Conservation (phyloP, 1,284 basidiomycete genomes). For the Trichosporon inkin region DNA sequence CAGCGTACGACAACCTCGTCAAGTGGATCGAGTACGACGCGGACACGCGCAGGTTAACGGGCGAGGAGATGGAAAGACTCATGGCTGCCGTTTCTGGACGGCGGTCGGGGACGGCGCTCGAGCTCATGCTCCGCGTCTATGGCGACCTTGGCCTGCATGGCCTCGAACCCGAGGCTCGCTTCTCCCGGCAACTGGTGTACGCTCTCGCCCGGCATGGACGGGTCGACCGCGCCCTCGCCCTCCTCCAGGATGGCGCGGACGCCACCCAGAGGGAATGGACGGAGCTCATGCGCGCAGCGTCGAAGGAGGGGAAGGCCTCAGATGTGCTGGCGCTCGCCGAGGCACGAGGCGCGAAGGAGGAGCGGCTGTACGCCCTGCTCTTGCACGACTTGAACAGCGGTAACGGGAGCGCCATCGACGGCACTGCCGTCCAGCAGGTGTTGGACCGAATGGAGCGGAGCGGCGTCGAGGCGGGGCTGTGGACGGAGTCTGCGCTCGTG, state of each 20-base stretch:
- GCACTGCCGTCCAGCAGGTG: slow-evolving; percentile 7
- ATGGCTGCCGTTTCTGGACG: not conserved
- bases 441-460: not conserved
- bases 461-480: slow-evolving; percentile 15
- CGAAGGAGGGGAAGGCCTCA: not conserved
- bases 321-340: not conserved
- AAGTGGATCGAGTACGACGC: slow-evolving; percentile 7
- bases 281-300: slow-evolving; percentile 14
- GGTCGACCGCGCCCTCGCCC: slow-evolving; percentile 13
- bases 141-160: slow-evolving; percentile 15
- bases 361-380: slow-evolving; percentile 11
- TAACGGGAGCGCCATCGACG: not conserved
- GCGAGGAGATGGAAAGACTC: not conserved
- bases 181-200: slow-evolving; percentile 6
- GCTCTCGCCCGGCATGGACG: slow-evolving; percentile 10
- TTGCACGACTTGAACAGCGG: slow-evolving; percentile 1
- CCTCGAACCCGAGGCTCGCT: not conserved
- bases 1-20: slow-evolving; percentile 1
- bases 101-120: not conserved
- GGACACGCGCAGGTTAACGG: not conserved
- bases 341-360: not conserved
- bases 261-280: slow-evolving; percentile 12
- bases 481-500: slow-evolving; percentile 21
- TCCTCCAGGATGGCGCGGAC: slow-evolving; percentile 10
- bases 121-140: slow-evolving; percentile 21